A percentile compares a stretch with the other conserved stretches of the same genome.
Evolutionary conservation across 2,329 filamentous ascomycete genomes (phyloP).

Genomic region (Talaromyces sp.): DNA sequence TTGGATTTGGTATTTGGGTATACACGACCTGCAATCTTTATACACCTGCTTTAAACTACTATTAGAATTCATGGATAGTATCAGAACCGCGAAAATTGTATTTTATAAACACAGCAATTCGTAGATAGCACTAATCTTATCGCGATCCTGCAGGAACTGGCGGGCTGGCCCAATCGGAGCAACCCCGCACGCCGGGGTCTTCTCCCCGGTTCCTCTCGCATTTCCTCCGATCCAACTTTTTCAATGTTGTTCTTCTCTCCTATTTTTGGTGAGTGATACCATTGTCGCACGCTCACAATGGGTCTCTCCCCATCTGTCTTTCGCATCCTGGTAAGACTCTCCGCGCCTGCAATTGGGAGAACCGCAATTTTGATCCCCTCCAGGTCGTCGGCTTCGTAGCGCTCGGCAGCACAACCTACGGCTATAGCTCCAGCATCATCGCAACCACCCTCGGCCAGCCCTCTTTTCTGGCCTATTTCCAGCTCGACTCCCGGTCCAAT

Average conservation of each 20-base stretch:
- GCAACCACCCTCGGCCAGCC: conserved; percentile 11
- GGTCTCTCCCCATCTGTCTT: not conserved
- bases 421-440: conserved; percentile 10
- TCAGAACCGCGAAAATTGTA: too few species aligned
- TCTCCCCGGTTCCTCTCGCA: not conserved
- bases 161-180: not conserved
- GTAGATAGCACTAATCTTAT: not conserved
- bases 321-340: not conserved
- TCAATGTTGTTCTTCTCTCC: not conserved
- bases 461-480: conserved; percentile 10
- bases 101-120: too few species aligned
- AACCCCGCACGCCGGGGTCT: not conserved
- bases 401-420: conserved; percentile 10
- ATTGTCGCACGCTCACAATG: not conserved
- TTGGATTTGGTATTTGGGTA: not conserved
- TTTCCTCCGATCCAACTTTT: not conserved
- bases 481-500: conserved; percentile 3
- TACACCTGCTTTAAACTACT: not conserved
- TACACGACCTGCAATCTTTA: not conserved
- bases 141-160: not conserved
- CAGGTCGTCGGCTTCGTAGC: conserved; percentile 11
- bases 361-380: not conserved
- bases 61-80: not conserved
- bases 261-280: not conserved
- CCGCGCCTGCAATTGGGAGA: not conserved